Evolutionary conservation across 2,329 filamentous ascomycete species (phyloP), one percentile per base, ranked within the genome.

Genomic region (Claviceps maximensis): DNA sequence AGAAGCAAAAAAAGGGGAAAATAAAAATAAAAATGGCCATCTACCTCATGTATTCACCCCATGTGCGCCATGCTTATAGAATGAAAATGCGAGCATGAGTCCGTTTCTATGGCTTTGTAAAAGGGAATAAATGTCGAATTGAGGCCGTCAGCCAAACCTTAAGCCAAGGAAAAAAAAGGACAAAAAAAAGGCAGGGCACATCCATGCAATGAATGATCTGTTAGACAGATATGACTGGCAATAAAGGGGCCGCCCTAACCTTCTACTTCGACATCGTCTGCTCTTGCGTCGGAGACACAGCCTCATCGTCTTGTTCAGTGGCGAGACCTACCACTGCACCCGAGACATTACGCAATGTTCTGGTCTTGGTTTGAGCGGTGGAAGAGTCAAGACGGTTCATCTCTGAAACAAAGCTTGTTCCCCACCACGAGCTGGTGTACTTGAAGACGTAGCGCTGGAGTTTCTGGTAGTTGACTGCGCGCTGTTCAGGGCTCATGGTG

Each of bases 381-480:
- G 69, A 69, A 15, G 68, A 59, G 48, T 66, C 71, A 40, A 80
- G 71, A 42, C 76, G 72, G n/a, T 70, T 77, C 68, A 97, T 77
- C 69, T 96, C 91, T 13, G 80, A 80, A 50, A 96, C 89, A 65
- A 97, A 97, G 59, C 86, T 90, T 67, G 90, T 82, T 27, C 91
- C 91, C 91, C 91, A 97, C 84, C 93, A 96, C 10, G 90, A 87
- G 67, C 88, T 94, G 1, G 93, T 98, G 71, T 96, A 97, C 73
- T 95, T 96, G 71, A 90, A 91, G 55, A 97, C 89, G 65, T 97
- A 97, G 70, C 87, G 87, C 65, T 93, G 87, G 55, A 98, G 76
- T 69, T 96, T 96, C 65, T 85, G 82, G 72, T 88, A 96, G 70
- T 96, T 96, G 54, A 84, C 75, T 55, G 84, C 82, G 51, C 89